Conservation (phyloP, 805 yeast species). For the Yueomyces sinensis region DNA sequence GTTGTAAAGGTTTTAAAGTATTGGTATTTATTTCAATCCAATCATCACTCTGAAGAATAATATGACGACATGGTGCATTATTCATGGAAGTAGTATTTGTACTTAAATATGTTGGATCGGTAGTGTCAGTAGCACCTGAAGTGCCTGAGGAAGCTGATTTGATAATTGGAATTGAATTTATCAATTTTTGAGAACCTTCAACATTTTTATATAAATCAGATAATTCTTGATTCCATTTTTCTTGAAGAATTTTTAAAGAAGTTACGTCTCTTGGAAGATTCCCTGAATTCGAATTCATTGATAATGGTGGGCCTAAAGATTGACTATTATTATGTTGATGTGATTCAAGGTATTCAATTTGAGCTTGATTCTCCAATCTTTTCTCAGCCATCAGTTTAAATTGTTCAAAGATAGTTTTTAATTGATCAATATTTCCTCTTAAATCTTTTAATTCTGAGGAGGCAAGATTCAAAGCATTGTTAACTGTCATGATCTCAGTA, state of each 20-base stretch:
- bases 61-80: conserved; percentile 59
- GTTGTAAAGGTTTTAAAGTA: conserved; percentile 67
- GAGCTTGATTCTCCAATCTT: conserved; percentile 29
- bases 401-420: conserved; percentile 45
- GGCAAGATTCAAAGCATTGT: conserved; percentile 48
- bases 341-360: neutral
- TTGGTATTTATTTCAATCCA: conserved; percentile 84
- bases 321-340: conserved; percentile 1
- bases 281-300: conserved; percentile 1
- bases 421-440: conserved; percentile 44
- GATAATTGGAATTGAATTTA: conserved; percentile 23
- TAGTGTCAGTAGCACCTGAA: neutral
- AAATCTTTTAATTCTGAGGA: conserved; percentile 50
- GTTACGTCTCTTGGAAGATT: conserved; percentile 38
- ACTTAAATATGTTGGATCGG: neutral
- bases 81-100: neutral
- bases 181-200: conserved; percentile 77
- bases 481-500: conserved; percentile 44
- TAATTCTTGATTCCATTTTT: conserved; percentile 69
- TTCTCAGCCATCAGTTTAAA: conserved; percentile 51
- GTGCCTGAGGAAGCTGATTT: neutral
- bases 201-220: conserved; percentile 63
- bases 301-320: conserved; percentile 11
- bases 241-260: conserved; percentile 59
- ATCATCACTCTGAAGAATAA: conserved; percentile 62